Base-by-base conservation (phyloP, 2,329 filamentous ascomycete genomes). In the Verticillium dahliae region DNA sequence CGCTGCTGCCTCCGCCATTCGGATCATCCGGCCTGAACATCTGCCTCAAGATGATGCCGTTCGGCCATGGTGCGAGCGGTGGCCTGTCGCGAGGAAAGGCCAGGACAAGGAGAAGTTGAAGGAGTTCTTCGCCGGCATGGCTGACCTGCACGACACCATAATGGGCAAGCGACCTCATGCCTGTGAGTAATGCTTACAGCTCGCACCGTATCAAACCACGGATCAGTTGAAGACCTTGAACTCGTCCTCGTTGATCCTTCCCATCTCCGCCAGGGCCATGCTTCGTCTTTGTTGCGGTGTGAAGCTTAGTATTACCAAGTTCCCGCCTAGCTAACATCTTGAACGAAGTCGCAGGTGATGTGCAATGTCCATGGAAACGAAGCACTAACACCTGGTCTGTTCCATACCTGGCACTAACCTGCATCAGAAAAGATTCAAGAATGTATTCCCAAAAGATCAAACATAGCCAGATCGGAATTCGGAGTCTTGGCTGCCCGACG, bases 91-190 rank as follows among this genome's bases (percentile, higher is more conserved):
- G 4, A 65, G 61, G 35, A 27, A 52, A 37, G 55, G 61, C 31
- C 63, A 66, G 59, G 52, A 62, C 1, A 60, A 58, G 11, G 59
- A 60, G n/a, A 61, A 55, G 4, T 45, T 67, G n/a, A 60, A 65
- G 2, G 57, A 60, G 11, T 66, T 68, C 54, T 67, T 63, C 38
- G 52, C 37, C 18, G 62, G 56, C 50, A 67, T 68, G 64, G 62
- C 50, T 4, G 41, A 59, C 13, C 66, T 66, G 58, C 65, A 68
- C 33, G 59, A 64, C 6, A 18, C 38, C 10, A 60, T 60, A 37
- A 64, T 65, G 65, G 61, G 61, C 22, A 52, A 63, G 14, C 14
- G 45, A 2, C 59, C 64, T 11, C 66, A 68, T 18, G 54, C 66
- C 7, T 67, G 66, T 67, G 62, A 9, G 65, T 64, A n/a, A 15